Evolutionary conservation across 2,329 filamentous ascomycete species (phyloP).

Genomic region (Venturiaceae sp.): DNA sequence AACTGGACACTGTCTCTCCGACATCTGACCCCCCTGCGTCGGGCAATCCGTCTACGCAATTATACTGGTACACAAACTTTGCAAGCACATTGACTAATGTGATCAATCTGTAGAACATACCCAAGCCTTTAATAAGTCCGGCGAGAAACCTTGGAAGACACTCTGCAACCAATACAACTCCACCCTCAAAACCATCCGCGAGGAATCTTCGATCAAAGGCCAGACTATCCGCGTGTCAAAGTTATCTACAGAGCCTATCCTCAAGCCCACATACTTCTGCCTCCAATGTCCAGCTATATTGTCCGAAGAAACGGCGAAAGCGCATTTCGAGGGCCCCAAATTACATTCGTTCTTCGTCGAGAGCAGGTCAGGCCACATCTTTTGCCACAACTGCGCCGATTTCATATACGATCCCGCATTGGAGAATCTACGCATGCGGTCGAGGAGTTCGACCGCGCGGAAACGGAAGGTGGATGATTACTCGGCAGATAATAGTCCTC

Average conservation of each 20-base stretch:
- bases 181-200: conserved; percentile 61
- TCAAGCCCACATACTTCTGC: conserved; percentile 50
- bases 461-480: conserved; percentile 68
- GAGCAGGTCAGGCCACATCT: conserved; percentile 63
- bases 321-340: conserved; percentile 56
- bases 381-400: conserved; percentile 74
- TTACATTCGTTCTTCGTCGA: conserved; percentile 71
- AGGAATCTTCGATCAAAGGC: conserved; percentile 52
- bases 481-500: conserved; percentile 57
- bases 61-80: conserved; percentile 7
- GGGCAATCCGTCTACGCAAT: conserved; percentile 3
- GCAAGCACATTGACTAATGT: not conserved
- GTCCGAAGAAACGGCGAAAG: conserved; percentile 53
- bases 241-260: conserved; percentile 26
- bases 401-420: conserved; percentile 75
- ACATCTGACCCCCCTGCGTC: not conserved
- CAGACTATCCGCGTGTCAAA: conserved; percentile 52
- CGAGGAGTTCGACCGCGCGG: not conserved
- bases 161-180: conserved; percentile 64
- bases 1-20: not conserved
- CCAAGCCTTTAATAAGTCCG: conserved; percentile 56
- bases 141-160: conserved; percentile 57
- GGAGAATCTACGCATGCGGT: conserved; percentile 62
- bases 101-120: conserved; percentile 53
- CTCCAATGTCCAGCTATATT: conserved; percentile 64